Conservation (phyloP, 495 filamentous ascomycete species). For the Evernia prunastri region DNA sequence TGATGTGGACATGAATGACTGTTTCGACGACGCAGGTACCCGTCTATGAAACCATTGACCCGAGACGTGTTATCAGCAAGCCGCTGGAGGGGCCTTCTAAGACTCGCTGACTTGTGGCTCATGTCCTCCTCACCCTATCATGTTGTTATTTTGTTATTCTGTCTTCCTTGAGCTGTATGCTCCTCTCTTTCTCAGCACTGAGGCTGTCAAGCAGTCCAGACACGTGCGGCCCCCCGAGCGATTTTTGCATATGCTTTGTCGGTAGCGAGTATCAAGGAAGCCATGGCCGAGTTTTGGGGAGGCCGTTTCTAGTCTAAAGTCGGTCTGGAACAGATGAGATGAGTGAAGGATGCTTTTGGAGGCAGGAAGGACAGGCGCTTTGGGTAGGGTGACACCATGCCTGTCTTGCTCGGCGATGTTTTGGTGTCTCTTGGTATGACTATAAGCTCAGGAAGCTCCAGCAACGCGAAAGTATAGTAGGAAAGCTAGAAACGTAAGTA, state of each 20-base stretch:
- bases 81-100: not conserved
- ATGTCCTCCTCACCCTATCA: not conserved
- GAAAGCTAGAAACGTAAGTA: not conserved
- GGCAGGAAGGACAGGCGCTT: not conserved
- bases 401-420: not conserved
- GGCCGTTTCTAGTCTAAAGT: not conserved
- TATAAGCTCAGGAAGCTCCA: not conserved
- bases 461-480: not conserved
- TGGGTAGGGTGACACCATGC: not conserved
- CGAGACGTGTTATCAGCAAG: not conserved
- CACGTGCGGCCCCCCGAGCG: not conserved
- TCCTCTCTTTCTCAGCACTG: not conserved
- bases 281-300: not conserved
- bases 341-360: not conserved
- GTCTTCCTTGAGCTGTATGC: not conserved
- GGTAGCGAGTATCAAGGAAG: not conserved
- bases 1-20: constrained; percentile 9
- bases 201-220: not conserved
- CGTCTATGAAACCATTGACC: not conserved
- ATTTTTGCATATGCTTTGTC: not conserved
- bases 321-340: not conserved
- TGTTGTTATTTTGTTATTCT: not conserved
- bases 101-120: not conserved
- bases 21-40: not conserved
- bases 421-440: not conserved